Percentiles rank a stretch among this genome's conserved stretches.
phyloP scores from a whole-genome alignment of 441 rosid species.

The Heliophila coronopifolia region DNA sequence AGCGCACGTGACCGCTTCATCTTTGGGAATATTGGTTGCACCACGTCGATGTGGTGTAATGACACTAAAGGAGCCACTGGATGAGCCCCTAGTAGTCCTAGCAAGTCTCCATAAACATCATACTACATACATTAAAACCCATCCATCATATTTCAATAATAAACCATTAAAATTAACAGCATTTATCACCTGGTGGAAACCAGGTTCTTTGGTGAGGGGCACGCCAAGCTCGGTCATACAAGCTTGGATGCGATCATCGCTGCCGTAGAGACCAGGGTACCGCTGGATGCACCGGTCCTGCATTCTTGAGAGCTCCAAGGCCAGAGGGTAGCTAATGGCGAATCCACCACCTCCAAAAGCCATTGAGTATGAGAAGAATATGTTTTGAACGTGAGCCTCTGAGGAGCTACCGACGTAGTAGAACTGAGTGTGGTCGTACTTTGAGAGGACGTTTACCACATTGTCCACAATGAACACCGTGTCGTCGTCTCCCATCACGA shows the following conservation, averaged over 20 bases:
- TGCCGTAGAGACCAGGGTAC: constrained; percentile 72
- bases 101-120: constrained; percentile 70
- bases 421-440: constrained; percentile 61
- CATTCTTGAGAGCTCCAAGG: constrained; percentile 59
- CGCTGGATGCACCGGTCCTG: constrained; percentile 76
- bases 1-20: constrained; percentile 52
- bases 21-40: constrained; percentile 59
- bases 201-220: constrained; percentile 74
- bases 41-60: constrained; percentile 71
- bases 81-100: constrained; percentile 68
- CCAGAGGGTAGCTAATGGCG: constrained; percentile 76
- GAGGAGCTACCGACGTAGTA: constrained; percentile 82
- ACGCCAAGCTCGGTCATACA: constrained; percentile 85
- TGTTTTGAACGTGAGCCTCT: constrained; percentile 78
- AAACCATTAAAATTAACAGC: neutral
- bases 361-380: constrained; percentile 73
- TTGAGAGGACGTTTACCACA: constrained; percentile 52
- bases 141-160: neutral
- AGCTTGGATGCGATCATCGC: constrained; percentile 84
- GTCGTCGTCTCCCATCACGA: constrained; percentile 95
- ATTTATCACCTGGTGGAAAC: constrained; percentile 96
- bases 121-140: constrained; percentile 41
- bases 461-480: constrained; percentile 72
- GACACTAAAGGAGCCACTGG: constrained; percentile 71
- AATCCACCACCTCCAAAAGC: constrained; percentile 91